phyloP scores from a whole-genome alignment of 73 alveolate genomes.

The Paraurostyla sp. region DNA sequence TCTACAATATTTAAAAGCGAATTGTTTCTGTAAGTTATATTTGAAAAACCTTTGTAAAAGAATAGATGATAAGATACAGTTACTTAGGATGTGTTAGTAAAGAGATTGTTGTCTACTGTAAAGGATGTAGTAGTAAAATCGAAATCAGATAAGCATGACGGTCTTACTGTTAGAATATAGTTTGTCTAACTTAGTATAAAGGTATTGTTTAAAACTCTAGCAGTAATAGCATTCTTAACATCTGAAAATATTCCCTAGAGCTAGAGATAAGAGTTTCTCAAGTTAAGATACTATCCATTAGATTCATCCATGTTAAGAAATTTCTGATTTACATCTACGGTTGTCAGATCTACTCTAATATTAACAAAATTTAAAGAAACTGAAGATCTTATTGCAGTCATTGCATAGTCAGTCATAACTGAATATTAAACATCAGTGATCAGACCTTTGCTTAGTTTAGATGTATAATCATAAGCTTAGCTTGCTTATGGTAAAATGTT shows the following conservation, averaged over 20 bases:
- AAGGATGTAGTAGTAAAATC: conserved; percentile 27
- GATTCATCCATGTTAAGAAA: conserved; percentile 45
- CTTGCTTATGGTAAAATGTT: neutral
- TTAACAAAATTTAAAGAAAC: neutral
- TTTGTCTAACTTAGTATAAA: conserved; percentile 11
- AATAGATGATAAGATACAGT: conserved; percentile 37
- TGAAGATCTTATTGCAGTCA: conserved; percentile 1
- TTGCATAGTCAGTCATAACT: conserved; percentile 5
- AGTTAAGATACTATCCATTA: neutral
- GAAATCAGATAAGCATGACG: neutral
- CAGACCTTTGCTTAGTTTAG: neutral
- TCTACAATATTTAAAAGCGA: neutral
- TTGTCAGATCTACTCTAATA: neutral
- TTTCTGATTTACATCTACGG: conserved; percentile 26
- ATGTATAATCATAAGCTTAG: neutral
- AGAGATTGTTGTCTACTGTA: neutral
- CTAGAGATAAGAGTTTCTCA: neutral
- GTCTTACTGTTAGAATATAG: conserved; percentile 42
- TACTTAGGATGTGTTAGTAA: neutral
- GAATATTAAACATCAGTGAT: conserved; percentile 13
- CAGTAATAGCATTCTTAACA: conserved; percentile 42
- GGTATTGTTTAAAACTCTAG: neutral
- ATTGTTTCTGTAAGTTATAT: conserved; percentile 18
- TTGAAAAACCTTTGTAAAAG: conserved; percentile 47
- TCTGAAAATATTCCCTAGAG: conserved; percentile 31